Evolutionary conservation across 805 yeast genomes (phyloP), one percentile per base, ranked within the genome.

Genomic region (Hanseniaspora lachancei): DNA sequence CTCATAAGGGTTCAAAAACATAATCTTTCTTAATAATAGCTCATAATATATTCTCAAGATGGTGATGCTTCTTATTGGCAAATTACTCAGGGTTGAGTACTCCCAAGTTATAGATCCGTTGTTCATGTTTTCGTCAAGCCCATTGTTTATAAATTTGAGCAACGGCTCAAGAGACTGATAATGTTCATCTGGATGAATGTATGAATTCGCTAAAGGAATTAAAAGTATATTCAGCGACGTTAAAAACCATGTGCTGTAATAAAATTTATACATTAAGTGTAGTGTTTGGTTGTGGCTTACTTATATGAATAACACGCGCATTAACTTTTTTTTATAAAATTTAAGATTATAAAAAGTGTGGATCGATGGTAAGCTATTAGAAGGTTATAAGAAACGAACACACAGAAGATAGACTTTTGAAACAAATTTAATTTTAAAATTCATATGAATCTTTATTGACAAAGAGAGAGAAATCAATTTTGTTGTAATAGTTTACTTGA

Each of bases 151-250:
- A 16, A 20, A 29, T 24, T 46, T 53, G 16, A 72, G 74, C 24
- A 91, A 63, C 0, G 84, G 83, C 66, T 89, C 95, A 49, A 95
- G 77, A n/a, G 82, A 78, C 66, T 95, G 99, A 66, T 87, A 86
- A 66, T 89, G 96, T 70, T 93, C 99, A 72, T 93, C 99, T 0
- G 99, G 99, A 62, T 95, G 99, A 49, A 93, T 81, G 65, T 95
- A 93, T 55, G 38, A 57, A 32, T 29, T 36, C 3, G 54, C 36
- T 10, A 35, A 16, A 2, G 44, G 20, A 5, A 39, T 13, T 9
- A 36, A 21, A 15, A 35, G 7, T n/a, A 47, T 21, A 23, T 42
- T 24, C 7, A 35, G 2, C 0, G 32, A 13, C 5, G 12, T n/a
- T 12, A 36, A 10, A 21, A 44, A 44, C 47, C 38, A 32, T 15